Evolutionary conservation across 2,329 filamentous ascomycete species (phyloP).

Genomic region (Alternaria sp.): DNA sequence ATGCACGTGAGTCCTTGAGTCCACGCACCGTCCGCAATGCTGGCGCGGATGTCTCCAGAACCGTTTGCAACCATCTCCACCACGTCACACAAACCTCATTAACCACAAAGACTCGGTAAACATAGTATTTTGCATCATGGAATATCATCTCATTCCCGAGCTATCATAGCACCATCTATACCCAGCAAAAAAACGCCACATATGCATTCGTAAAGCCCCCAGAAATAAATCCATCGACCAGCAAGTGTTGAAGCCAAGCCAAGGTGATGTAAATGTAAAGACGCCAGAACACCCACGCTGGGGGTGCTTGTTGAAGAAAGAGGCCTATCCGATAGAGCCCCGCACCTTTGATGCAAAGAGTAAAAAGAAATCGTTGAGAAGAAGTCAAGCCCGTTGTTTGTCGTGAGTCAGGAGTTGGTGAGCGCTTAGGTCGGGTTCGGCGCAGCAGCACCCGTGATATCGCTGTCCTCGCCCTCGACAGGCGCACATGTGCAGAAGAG

Average conservation of each 20-base stretch:
- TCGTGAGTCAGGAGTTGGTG: no score
- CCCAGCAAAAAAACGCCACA: neutral
- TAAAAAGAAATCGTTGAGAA: no score
- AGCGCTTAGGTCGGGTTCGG: constrained; percentile 31
- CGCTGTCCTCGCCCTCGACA: constrained; percentile 60
- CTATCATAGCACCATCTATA: neutral
- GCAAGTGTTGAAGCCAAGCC: constrained; percentile 1
- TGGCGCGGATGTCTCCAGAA: accelerated
- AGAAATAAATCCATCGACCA: neutral
- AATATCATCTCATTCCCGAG: neutral
- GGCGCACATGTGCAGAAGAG: constrained; percentile 94
- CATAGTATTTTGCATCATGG: neutral
- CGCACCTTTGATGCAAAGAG: neutral
- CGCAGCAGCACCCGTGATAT: constrained; percentile 44
- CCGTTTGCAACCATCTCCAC: neutral
- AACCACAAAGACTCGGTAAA: no score
- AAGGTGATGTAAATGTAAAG: neutral
- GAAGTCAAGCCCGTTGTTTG: neutral
- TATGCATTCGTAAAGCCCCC: neutral
- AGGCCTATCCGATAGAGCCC: neutral
- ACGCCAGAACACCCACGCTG: neutral
- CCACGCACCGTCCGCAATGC: neutral
- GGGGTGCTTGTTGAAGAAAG: neutral
- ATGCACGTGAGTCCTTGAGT: neutral
- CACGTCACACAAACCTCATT: no score